Evolutionary conservation across 164 flowering plant species (phyloP).

Genomic region (Aristolochia californica): DNA sequence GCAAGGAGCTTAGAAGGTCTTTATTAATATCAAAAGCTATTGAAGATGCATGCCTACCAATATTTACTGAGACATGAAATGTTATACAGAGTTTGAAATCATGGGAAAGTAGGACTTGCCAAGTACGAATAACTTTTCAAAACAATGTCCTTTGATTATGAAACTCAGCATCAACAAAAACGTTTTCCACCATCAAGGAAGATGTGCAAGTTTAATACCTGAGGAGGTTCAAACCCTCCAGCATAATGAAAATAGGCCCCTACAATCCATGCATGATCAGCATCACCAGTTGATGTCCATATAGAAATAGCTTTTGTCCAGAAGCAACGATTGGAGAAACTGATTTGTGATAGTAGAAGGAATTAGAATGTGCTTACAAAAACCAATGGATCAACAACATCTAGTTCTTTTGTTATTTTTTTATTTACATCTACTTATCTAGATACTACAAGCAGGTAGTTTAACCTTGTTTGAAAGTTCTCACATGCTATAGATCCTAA

Average conservation of each 20-base stretch:
- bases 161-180: background rate
- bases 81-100: no score
- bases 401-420: background rate
- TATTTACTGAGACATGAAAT: background rate
- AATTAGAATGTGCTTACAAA: no score
- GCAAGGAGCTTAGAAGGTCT: no score
- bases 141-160: background rate
- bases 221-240: constrained; percentile 92
- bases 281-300: constrained; percentile 94
- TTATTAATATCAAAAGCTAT: no score
- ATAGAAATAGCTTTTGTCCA: constrained; percentile 95
- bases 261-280: constrained; percentile 80
- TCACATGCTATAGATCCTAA: no score
- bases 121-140: background rate
- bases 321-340: constrained; percentile 96
- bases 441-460: no score
- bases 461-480: no score
- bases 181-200: background rate
- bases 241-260: constrained; percentile 93
- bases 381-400: no score
- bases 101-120: no score
- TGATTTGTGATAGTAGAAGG: constrained; percentile 13
- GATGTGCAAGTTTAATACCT: constrained; percentile 31
- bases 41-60: no score
- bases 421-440: background rate